Evolutionary conservation across 164 flowering plant genomes (phyloP).

Genomic region (Dillenia suffruticosa): DNA sequence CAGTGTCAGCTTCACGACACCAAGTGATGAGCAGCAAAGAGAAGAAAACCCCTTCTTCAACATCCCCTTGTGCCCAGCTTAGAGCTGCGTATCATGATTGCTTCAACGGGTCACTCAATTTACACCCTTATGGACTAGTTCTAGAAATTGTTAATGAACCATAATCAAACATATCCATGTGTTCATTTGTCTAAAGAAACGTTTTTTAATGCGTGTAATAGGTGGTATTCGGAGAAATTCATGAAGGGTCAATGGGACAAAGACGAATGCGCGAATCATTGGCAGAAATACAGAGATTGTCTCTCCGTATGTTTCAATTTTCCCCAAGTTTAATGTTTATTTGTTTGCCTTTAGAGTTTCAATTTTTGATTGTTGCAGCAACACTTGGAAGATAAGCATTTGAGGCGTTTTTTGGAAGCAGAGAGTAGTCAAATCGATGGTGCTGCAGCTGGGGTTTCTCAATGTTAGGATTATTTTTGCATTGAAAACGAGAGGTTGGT

Average conservation of each 20-base stretch:
- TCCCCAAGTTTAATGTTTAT: neutral
- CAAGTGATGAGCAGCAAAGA: slow-evolving; percentile 2
- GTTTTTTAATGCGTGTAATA: slow-evolving; percentile 11
- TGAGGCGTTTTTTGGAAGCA: slow-evolving; percentile 63
- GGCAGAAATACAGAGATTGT: slow-evolving; percentile 83
- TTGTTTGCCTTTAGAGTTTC: neutral
- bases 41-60: slow-evolving; percentile 25
- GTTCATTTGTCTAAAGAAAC: neutral
- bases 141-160: neutral
- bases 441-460: no score
- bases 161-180: no score
- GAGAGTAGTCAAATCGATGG: slow-evolving; percentile 11
- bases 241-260: slow-evolving; percentile 86
- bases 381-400: slow-evolving; percentile 77
- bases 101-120: slow-evolving; percentile 60
- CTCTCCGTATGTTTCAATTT: slow-evolving; percentile 46
- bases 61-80: slow-evolving; percentile 79
- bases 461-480: no score
- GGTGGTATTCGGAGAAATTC: slow-evolving; percentile 91
- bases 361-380: slow-evolving; percentile 28
- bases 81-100: slow-evolving; percentile 76
- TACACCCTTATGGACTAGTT: neutral
- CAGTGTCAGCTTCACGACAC: no score
- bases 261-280: slow-evolving; percentile 72
- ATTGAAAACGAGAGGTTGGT: no score